Evolutionary conservation across 352 stramenopile species (phyloP).

Genomic region (Globisporangium cylindrosporum): DNA sequence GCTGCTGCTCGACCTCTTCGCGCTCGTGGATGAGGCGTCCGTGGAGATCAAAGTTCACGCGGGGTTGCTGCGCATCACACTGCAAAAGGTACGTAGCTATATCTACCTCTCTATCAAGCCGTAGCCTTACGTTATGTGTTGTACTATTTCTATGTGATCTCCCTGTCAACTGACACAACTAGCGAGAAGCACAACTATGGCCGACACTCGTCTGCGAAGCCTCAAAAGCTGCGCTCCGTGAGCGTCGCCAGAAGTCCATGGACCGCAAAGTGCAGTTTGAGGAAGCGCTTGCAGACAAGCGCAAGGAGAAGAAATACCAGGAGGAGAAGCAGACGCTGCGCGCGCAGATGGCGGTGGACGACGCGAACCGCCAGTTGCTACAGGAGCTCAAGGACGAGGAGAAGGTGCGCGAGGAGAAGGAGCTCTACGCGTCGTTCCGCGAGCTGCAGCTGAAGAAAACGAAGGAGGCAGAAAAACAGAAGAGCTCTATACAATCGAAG

Average conservation of each 20-base stretch:
- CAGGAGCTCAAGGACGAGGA: conserved; percentile 72
- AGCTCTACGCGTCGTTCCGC: conserved; percentile 76
- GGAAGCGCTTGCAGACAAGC: conserved; percentile 34
- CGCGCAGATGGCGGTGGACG: conserved; percentile 79
- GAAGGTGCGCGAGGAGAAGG: conserved; percentile 70
- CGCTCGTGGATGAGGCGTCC: conserved; percentile 49
- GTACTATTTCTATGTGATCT: too few species aligned
- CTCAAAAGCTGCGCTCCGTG: conserved; percentile 33
- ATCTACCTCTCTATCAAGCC: too few species aligned
- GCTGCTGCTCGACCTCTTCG: conserved; percentile 64
- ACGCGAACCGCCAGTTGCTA: conserved; percentile 70
- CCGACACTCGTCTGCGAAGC: conserved; percentile 34
- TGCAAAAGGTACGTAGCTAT: conserved; percentile 32
- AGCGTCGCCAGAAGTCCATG: conserved; percentile 61
- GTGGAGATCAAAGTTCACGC: conserved; percentile 42
- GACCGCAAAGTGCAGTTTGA: conserved; percentile 48
- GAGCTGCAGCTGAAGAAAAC: conserved; percentile 32
- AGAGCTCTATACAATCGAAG: neutral
- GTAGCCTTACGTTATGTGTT: too few species aligned
- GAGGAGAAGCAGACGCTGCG: conserved; percentile 76
- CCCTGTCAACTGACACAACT: neutral
- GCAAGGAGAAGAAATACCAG: conserved; percentile 50
- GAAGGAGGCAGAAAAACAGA: neutral
- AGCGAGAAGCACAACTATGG: conserved; percentile 31
- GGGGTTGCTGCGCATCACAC: conserved; percentile 40